phyloP scores from a whole-genome alignment of 2,329 filamentous ascomycete genomes.

The Monosporascus sp. region DNA sequence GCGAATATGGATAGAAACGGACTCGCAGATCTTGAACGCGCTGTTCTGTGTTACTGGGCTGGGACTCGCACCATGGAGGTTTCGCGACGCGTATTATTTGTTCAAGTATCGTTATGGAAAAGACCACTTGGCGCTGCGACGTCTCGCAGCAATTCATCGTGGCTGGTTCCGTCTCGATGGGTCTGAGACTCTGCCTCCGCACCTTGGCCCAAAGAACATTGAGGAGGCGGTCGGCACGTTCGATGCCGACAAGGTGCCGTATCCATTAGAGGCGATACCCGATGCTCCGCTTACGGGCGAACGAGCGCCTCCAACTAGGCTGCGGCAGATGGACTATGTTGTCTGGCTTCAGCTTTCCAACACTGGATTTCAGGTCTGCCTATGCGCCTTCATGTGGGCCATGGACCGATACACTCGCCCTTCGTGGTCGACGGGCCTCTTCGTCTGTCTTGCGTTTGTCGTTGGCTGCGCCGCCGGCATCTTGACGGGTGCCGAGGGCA shows the following conservation, averaged over 20 bases:
- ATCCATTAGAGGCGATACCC: constrained; percentile 58
- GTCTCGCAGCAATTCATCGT: constrained; percentile 68
- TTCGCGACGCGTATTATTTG: constrained; percentile 72
- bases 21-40: constrained; percentile 76
- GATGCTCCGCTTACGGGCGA: constrained; percentile 65
- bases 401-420: constrained; percentile 69
- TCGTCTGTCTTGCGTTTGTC: constrained; percentile 69
- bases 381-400: constrained; percentile 81
- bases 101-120: constrained; percentile 55
- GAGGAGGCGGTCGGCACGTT: constrained; percentile 32
- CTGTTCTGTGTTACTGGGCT: constrained; percentile 87
- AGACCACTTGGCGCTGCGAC: constrained; percentile 53
- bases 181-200: constrained; percentile 52
- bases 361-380: constrained; percentile 67
- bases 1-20: constrained; percentile 79
- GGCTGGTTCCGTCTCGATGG: constrained; percentile 71
- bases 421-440: constrained; percentile 72
- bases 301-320: constrained; percentile 59
- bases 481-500: constrained; percentile 67
- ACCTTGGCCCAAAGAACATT: constrained; percentile 49
- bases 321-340: constrained; percentile 76
- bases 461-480: constrained; percentile 64
- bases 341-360: constrained; percentile 76
- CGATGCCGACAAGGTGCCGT: constrained; percentile 49
- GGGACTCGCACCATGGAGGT: constrained; percentile 78